phyloP scores from a whole-genome alignment of 2,329 filamentous ascomycete species.

The Trichoderma sp. region DNA sequence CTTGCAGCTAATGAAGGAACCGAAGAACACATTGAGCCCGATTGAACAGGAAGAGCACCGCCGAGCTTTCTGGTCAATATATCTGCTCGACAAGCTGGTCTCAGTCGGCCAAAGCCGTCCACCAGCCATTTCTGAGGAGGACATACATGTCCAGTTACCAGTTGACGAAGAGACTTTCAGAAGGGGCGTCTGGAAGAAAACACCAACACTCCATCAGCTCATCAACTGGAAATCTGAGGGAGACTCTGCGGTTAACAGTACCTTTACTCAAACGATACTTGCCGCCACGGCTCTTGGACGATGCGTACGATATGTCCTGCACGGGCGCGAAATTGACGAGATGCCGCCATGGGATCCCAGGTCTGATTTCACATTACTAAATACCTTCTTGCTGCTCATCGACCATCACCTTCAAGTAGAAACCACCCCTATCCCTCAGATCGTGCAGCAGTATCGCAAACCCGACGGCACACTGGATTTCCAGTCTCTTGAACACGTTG shows the following conservation, averaged over 20 bases:
- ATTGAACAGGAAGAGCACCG: slow-evolving; percentile 15
- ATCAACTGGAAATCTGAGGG: slow-evolving; percentile 19
- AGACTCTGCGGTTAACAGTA: neutral
- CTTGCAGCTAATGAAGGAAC: slow-evolving; percentile 15
- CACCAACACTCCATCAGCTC: slow-evolving; percentile 10
- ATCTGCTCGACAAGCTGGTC: slow-evolving; percentile 10
- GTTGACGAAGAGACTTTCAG: slow-evolving; percentile 10
- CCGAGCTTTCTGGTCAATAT: slow-evolving; percentile 14
- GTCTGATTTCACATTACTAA: slow-evolving; percentile 14
- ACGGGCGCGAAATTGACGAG: slow-evolving; percentile 13
- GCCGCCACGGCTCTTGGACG: slow-evolving; percentile 8
- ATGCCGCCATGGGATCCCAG: slow-evolving; percentile 18
- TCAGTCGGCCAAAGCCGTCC: slow-evolving; percentile 12
- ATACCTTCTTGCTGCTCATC: slow-evolving; percentile 11
- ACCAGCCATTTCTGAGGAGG: slow-evolving; percentile 10
- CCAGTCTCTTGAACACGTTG: slow-evolving; percentile 14
- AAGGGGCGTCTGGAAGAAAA: slow-evolving; percentile 16
- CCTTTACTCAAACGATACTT: slow-evolving; percentile 17
- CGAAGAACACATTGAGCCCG: neutral
- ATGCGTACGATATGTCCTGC: slow-evolving; percentile 12
- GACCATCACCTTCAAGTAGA: slow-evolving; percentile 18
- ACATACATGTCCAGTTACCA: slow-evolving; percentile 11
- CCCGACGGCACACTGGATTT: slow-evolving; percentile 10
- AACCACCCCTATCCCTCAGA: neutral
- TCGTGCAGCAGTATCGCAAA: slow-evolving; percentile 9